These are phyloP conservation scores for Tetracladium marchalianum DNA, from an alignment of 495 filamentous ascomycete genomes.

Conservation along the genomic window DNA sequence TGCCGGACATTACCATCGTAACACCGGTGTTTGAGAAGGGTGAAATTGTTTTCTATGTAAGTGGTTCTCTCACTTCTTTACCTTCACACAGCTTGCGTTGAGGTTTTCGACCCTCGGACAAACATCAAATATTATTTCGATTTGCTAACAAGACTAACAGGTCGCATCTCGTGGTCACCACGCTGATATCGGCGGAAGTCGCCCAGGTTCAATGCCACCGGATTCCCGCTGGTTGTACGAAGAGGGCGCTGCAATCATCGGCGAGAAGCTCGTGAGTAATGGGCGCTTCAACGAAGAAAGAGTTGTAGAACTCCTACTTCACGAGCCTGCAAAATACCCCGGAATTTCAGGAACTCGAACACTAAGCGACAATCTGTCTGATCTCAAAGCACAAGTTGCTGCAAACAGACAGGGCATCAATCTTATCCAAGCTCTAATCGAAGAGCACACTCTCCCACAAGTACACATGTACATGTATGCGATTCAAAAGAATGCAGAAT, in stretches of 20 bases:
- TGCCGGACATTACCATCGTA: slow-evolving; percentile 21
- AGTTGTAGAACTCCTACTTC: slow-evolving; percentile 18
- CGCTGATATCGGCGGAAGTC: slow-evolving; percentile 23
- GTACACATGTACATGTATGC: slow-evolving; percentile 23
- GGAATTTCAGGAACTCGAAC: slow-evolving; percentile 20
- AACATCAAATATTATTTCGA: too few relatives aligned
- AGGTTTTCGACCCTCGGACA: too few relatives aligned
- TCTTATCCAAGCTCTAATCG: slow-evolving; percentile 19
- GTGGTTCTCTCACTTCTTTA: too few relatives aligned
- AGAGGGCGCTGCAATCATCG: slow-evolving; percentile 24
- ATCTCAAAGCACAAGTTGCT: slow-evolving; percentile 24
- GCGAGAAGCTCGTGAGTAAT: slow-evolving; percentile 19
- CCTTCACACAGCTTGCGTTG: too few relatives aligned
- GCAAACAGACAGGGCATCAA: slow-evolving; percentile 22
- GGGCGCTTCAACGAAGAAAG: slow-evolving; percentile 23
- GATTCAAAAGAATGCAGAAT: slow-evolving; percentile 23
- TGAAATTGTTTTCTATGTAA: slow-evolving; percentile 21
- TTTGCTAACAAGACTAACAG: too few relatives aligned
- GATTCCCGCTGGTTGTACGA: slow-evolving; percentile 21
- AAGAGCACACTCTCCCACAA: slow-evolving; percentile 17
- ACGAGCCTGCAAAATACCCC: slow-evolving; percentile 21
- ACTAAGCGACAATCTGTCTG: slow-evolving; percentile 24
- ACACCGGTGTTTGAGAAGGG: slow-evolving; percentile 20
- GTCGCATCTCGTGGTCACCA: slow-evolving; percentile 25
- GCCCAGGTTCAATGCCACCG: slow-evolving; percentile 22